Base-by-base conservation (phyloP, 495 filamentous ascomycete species). In the Daldinia concentrica region DNA sequence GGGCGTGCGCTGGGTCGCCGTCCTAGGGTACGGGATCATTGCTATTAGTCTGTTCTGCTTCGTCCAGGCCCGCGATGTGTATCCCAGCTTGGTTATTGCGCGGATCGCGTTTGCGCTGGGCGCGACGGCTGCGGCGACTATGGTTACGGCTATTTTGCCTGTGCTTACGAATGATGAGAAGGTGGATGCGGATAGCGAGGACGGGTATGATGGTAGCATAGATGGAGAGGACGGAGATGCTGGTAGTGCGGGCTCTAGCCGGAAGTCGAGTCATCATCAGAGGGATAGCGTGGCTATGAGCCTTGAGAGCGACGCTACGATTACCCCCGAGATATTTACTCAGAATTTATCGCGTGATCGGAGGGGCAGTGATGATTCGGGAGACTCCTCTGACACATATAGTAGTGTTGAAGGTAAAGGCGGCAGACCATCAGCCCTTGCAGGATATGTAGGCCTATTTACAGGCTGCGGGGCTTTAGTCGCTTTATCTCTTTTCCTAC, bases 91-190 rank as follows among this genome's bases (percentile, higher is more conserved):
- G 71, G 81, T 99, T 41, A 82, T 98, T 32, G 95, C 91, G 24
- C 85, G 95, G 67, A 83, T 98, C 39, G 82, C 95, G 37, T 99
- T 99, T 81, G 94, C 93, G 68, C 61, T 98, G 12, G 95, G 95
- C 11, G 95, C 92, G 4, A 91, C 95, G 14, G 96, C 95, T 12
- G 91, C 92, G 8, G 86, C 93, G 27, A 98, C 96, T 1, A 99
- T 99, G 95, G 95, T 99, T 30, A 98, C 96, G 5, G 95, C 95
- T 1, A 92, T 96, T 27, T 84, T 98, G 17, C 96, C 95, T 1
- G 90, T 91, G 6, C 92, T 99, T 77, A 94, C 93, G 17, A 85
- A 81, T 76, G 75, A 63, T 15, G 57, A 24, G 45, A 41, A 7
- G 5, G 43, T 69, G 57, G 61, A 74, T 41, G 68, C 45, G 24